Percentiles rank a stretch among this genome's conserved stretches.
Evolutionary conservation across 2,329 filamentous ascomycete species (phyloP).

Genomic region (Cladosporium sp.): DNA sequence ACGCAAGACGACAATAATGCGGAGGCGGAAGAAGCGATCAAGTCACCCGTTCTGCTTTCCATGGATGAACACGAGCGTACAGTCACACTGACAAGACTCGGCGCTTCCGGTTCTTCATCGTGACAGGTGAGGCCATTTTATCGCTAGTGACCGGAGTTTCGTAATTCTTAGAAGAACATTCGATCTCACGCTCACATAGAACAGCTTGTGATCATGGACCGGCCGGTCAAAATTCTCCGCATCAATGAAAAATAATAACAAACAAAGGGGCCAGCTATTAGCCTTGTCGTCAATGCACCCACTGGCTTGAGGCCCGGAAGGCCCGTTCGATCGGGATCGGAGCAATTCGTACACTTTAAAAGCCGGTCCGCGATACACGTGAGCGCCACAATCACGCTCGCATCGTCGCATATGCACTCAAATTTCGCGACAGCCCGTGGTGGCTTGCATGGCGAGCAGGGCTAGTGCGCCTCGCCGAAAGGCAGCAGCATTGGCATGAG

Average conservation of each 20-base stretch:
- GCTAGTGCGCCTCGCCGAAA: not conserved
- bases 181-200: not conserved
- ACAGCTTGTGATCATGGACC: not conserved
- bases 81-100: not conserved
- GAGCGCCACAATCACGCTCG: not conserved
- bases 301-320: not conserved
- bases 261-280: not conserved
- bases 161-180: not conserved
- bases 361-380: not conserved
- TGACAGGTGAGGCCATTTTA: not conserved
- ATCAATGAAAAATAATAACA: not conserved
- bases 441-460: slow-evolving; percentile 7
- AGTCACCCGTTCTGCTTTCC: not conserved
- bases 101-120: not conserved
- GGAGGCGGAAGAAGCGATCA: not conserved
- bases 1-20: not conserved
- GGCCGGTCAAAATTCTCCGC: not conserved
- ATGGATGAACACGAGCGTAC: not conserved
- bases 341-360: not conserved
- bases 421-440: not conserved
- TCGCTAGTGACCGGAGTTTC: not conserved
- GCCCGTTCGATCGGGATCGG: not conserved
- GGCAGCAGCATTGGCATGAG: slow-evolving; percentile 9
- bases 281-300: not conserved
- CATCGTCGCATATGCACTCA: slow-evolving; percentile 5